Evolutionary conservation across 2,329 filamentous ascomycete genomes (phyloP).

Genomic region (Botryosphaeria dothidea): DNA sequence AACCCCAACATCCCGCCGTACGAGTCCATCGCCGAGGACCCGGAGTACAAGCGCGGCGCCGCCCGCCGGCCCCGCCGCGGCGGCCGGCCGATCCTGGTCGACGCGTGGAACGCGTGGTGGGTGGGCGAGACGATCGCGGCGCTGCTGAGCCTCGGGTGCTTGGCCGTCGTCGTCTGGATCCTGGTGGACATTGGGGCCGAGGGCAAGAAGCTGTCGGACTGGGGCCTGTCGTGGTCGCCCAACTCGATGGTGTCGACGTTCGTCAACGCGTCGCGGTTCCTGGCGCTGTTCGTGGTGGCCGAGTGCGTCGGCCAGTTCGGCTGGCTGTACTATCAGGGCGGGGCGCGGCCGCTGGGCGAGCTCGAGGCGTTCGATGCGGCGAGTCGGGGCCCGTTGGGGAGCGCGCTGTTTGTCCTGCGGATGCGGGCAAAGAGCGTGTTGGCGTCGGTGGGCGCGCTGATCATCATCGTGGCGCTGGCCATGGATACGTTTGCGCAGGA

Average conservation of each 20-base stretch:
- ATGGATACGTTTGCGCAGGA: constrained; percentile 22
- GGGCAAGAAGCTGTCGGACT: not conserved
- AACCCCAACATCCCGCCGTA: constrained; percentile 14
- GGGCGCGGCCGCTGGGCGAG: constrained; percentile 24
- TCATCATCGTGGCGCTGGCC: constrained; percentile 19
- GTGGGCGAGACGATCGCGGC: not conserved
- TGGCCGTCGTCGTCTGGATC: constrained; percentile 3
- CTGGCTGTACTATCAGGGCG: constrained; percentile 32
- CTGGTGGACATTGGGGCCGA: not conserved
- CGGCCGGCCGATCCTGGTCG: not conserved
- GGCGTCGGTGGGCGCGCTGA: constrained; percentile 17
- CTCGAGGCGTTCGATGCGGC: constrained; percentile 33
- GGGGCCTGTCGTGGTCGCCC: not conserved
- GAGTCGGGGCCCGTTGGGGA: constrained; percentile 23
- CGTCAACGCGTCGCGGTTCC: constrained; percentile 32
- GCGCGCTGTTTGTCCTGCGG: not conserved
- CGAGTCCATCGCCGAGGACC: constrained; percentile 13
- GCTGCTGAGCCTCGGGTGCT: not conserved
- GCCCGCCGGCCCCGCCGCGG: not conserved
- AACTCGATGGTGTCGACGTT: constrained; percentile 39
- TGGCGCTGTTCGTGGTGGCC: constrained; percentile 33
- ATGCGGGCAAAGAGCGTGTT: not conserved
- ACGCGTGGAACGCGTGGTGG: constrained; percentile 5
- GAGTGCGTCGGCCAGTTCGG: constrained; percentile 39
- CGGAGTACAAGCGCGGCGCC: not conserved